Evolutionary conservation across 2,329 filamentous ascomycete species (phyloP), one percentile per base, ranked within the genome.

Genomic region (Plectosphaerella sp.): DNA sequence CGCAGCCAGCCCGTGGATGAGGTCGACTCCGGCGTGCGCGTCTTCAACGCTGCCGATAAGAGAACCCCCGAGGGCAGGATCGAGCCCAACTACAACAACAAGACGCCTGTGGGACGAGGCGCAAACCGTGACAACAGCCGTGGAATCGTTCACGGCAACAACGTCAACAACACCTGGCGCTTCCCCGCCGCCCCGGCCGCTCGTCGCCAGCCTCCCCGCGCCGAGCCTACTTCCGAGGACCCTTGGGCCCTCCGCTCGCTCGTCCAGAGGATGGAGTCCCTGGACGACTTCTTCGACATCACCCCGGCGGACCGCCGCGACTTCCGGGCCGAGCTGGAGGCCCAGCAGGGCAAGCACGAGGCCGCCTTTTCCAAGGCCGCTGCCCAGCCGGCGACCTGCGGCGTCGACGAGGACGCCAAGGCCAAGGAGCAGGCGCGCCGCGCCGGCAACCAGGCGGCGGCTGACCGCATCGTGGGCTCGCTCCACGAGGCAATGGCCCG

Each of bases 241-340:
- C 41, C 41, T 6, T 43, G 41, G 41, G n/a, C 10, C n/a, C 41
- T 43, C n/a, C 11, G 18, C n/a, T 16, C 35, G 20, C 15, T 48
- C 20, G 14, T 41, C 6, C 15, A 28, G 20, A 41, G 39, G 15
- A 35, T 48, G 18, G 35, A 25, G 2, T 1, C 12, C 11, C 47
- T 48, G 5, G 47, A 48, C 15, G 36, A 37, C 36, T 48, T 48
- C 47, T 48, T 48, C 47, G 47, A 48, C 36, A 22, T 25, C 20
- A 9, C 22, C 5, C 14, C 33, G 3, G 20, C 7, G 11, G 12
- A 41, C 10, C 35, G 35, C 47, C 24, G 8, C n/a, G 16, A 25
- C 35, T 22, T 37, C 36, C 35, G 35, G 11, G 35, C 47, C 35
- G 22, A 16, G 2, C 18, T 36, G 11, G 37, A 48, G 4, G 47